phyloP scores from a whole-genome alignment of 1,284 basidiomycete genomes.

The Abortiporus biennis region DNA sequence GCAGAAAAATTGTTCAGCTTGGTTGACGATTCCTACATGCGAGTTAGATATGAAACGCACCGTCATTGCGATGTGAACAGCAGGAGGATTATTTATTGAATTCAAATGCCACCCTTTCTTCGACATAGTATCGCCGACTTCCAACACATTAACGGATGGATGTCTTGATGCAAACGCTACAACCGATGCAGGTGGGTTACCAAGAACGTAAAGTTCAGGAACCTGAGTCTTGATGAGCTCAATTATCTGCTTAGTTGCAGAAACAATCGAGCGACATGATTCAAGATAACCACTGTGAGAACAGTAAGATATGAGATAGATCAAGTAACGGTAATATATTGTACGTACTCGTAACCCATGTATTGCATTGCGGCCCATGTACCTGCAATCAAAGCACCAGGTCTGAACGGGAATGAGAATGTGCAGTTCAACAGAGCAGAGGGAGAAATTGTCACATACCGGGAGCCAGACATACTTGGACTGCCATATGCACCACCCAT shows the following conservation, averaged over 20 bases:
- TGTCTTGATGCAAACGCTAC: constrained; percentile 80
- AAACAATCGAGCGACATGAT: constrained; percentile 83
- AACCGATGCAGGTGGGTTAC: constrained; percentile 86
- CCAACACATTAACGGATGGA: constrained; percentile 63
- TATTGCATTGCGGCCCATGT: constrained; percentile 96
- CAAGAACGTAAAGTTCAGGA: constrained; percentile 80
- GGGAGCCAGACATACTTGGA: constrained; percentile 83
- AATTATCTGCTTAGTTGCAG: constrained; percentile 63
- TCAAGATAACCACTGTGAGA: constrained; percentile 77
- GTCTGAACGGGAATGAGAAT: constrained; percentile 53
- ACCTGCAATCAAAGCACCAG: constrained; percentile 90
- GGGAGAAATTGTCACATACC: constrained; percentile 39
- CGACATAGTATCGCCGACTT: constrained; percentile 88
- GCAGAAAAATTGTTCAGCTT: constrained; percentile 2
- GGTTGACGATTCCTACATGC: background rate
- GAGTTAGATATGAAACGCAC: constrained; percentile 41
- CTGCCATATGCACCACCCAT: constrained; percentile 76
- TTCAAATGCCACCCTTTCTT: constrained; percentile 90
- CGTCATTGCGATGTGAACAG: constrained; percentile 92
- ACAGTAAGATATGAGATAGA: constrained; percentile 6
- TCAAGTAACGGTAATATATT: constrained; percentile 4
- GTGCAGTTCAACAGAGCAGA: background rate
- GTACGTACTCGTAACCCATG: constrained; percentile 74
- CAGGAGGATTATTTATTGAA: constrained; percentile 73
- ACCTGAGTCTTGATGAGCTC: constrained; percentile 61